Base-by-base conservation (phyloP, 495 filamentous ascomycete genomes). In the Podospora fimiseda region DNA sequence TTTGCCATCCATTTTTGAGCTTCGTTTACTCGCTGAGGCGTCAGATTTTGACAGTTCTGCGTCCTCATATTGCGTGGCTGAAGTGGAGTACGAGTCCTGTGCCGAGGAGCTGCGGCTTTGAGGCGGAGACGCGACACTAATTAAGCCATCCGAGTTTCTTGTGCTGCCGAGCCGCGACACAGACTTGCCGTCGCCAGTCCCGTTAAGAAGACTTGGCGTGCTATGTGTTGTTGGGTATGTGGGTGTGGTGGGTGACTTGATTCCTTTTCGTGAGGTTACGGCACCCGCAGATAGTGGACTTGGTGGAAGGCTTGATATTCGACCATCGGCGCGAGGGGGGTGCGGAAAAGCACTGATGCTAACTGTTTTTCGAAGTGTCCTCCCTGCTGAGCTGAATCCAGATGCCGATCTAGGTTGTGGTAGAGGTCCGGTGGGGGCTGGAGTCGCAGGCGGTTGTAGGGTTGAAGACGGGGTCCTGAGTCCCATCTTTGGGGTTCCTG, bases 301-400 rank as follows among this genome's bases (percentile, higher is more conserved):
- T 13, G 79, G 77, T 14, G 80, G 79, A 3, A 81, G 68, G 63
- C 77, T 85, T 33, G 70, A 58, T 41, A 71, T 63, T 52, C 80
- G 76, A 33, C 76, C 70, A 38, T 72, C 76, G 3, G 77, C 75
- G 52, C 81, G 84, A 16, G 90, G 90, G 23, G 90, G 90, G 53
- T 92, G 87, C n/a, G 90, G 90, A 63, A 96, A 96, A 1, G 89
- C 82, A 50, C 89, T 89, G 56, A 95, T 94, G 69, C 89, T 95
- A 54, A 94, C 86, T 0, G 86, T 88, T 62, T 89, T 88, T 53
- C 90, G 80, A 50, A 95, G 61, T n/a, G 79, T 80, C 62, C 80
- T 89, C 8, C 74, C 69, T 8, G 81, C 70, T 9, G 76, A 72
- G 49, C 77, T 81, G 40, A 73, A 51, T 8, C 67, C 71, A 39